Base-by-base conservation (phyloP, 2,329 filamentous ascomycete genomes). In the Gyromitra esculenta region DNA sequence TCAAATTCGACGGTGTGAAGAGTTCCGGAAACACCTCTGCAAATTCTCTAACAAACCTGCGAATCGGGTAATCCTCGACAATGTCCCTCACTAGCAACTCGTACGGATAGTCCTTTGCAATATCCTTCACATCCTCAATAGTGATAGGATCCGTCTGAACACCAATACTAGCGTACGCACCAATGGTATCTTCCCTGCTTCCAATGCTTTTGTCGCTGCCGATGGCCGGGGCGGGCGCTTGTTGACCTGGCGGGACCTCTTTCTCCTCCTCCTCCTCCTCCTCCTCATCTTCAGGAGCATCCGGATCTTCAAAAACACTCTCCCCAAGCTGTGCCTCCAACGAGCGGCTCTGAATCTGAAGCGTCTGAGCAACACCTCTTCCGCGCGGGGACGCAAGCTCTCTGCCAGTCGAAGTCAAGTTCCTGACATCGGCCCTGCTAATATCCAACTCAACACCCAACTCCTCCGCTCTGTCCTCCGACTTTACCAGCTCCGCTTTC, bases 11-110 rank as follows among this genome's bases (percentile, higher is more conserved):
- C 37, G 35, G 35, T 3, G 37, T 41, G n/a, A 70, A 50, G 1
- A 70, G 15, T 39, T 62, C 39, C 11, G 13, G 54, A 48, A 60
- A 62, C 25, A 43, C 41, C 6, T 31, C 9, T 9, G 66, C 68
- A 37, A 71, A 54, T 8, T 71, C 68, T 7, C 37, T 41, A 5
- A 63, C 68, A 5, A 71, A 35, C 48, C 39, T 37, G 18, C 54
- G 13, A 5, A 60, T 35, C 8, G 66, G 67, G 37, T 71, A 71
- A 3, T 71, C 59, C 35, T 54, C 59, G 9, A 60, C 59, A 25
- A 71, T 63, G n/a, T 63, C 57, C 6, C 21, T 63, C 6, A 71
- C 43, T 0, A 60, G 21, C n/a, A 41, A 21, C 57, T 60, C 57
- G 11, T 41, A 60, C 8, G 57, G 57, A 25, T 60, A 60, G 8